These are phyloP conservation scores for Iris pallida DNA, from an alignment of 116 monocot genomes.

Conservation along the genomic window DNA sequence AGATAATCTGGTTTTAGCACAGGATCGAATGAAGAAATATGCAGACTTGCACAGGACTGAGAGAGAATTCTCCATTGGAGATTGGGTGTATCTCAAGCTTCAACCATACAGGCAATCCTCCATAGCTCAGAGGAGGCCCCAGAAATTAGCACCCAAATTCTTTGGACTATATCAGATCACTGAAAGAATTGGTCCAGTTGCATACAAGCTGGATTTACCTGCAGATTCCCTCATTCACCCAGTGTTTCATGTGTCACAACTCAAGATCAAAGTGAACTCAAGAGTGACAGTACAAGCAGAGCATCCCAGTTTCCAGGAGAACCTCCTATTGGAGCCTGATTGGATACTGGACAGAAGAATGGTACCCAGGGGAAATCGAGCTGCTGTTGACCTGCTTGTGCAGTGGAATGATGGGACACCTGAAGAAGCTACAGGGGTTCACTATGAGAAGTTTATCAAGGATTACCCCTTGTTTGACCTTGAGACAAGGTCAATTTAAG, in stretches of 20 bases:
- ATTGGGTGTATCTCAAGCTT: neutral
- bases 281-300: too few relatives aligned
- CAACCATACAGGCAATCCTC: neutral
- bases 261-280: too few relatives aligned
- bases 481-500: constrained; percentile 1
- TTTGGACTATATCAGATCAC: too few relatives aligned
- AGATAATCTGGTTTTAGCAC: neutral
- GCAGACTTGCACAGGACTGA: neutral
- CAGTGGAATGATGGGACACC: neutral
- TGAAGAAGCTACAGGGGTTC: neutral
- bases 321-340: too few relatives aligned
- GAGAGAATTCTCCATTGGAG: neutral
- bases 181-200: too few relatives aligned
- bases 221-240: too few relatives aligned
- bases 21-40: neutral
- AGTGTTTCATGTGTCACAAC: too few relatives aligned
- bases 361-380: too few relatives aligned
- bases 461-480: neutral
- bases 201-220: too few relatives aligned
- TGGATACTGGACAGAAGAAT: neutral
- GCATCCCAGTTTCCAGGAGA: too few relatives aligned
- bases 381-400: neutral
- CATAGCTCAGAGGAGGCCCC: too few relatives aligned
- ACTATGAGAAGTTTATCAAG: neutral
- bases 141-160: too few relatives aligned